A percentile compares a stretch with the other conserved stretches of the same genome.
These are phyloP conservation scores for Capronia americana DNA, from an alignment of 2,329 filamentous ascomycete genomes.

Conservation along the genomic window DNA sequence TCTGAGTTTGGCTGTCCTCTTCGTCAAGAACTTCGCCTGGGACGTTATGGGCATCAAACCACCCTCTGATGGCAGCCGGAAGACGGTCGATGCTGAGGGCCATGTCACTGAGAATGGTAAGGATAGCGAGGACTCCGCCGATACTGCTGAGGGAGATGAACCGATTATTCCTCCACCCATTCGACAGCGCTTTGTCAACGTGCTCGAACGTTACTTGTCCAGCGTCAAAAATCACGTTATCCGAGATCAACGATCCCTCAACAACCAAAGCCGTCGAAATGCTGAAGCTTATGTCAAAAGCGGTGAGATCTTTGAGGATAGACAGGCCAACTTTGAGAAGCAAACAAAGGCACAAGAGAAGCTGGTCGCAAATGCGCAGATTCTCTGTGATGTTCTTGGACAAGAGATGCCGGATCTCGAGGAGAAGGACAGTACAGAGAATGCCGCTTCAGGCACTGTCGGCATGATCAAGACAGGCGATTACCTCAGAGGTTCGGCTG, in stretches of 20 bases:
- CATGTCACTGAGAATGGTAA: conserved; percentile 60
- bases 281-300: conserved; percentile 98
- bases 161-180: conserved; percentile 78
- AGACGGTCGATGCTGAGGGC: conserved; percentile 81
- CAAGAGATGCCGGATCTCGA: conserved; percentile 93
- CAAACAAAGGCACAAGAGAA: conserved; percentile 91
- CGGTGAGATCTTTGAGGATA: conserved; percentile 96
- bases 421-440: conserved; percentile 75
- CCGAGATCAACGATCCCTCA: conserved; percentile 89
- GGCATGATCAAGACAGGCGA: conserved; percentile 93
- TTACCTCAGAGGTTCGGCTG: conserved; percentile 86
- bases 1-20: conserved; percentile 87
- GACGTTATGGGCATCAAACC: conserved; percentile 85
- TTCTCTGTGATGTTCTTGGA: conserved; percentile 84
- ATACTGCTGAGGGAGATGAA: conserved; percentile 63
- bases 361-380: conserved; percentile 85
- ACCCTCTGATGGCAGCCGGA: conserved; percentile 76
- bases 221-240: conserved; percentile 88
- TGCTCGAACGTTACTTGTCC: conserved; percentile 87
- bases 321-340: conserved; percentile 94
- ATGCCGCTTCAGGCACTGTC: conserved; percentile 75
- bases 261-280: conserved; percentile 87
- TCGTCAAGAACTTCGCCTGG: conserved; percentile 96
- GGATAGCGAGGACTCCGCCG: conserved; percentile 55
- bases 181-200: conserved; percentile 83